Conservation (phyloP, 768 basidiomycete species). For the Amanita muscaria region DNA sequence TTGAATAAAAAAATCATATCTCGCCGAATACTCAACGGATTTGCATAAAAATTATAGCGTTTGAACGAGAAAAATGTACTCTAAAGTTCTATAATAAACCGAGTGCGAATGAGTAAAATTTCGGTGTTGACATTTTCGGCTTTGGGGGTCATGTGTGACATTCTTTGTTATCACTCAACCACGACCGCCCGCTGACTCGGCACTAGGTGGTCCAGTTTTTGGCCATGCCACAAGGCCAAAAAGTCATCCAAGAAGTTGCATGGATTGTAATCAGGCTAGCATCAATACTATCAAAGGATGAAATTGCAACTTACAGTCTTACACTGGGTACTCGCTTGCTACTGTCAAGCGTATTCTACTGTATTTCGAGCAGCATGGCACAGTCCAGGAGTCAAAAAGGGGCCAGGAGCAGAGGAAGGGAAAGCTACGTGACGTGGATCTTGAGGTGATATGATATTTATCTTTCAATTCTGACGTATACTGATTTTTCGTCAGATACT, state of each 20-base stretch:
- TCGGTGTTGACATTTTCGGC: neutral
- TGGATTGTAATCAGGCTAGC: no score
- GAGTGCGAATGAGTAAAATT: neutral
- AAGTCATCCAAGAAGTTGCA: no score
- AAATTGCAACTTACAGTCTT: no score
- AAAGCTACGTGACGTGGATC: neutral
- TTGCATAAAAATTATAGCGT: neutral
- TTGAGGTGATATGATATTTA: no score
- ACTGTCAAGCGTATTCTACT: no score
- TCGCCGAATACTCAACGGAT: no score
- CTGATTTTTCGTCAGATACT: slow-evolving; percentile 12
- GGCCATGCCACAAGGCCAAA: neutral
- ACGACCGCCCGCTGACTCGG: neutral
- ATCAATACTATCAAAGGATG: no score
- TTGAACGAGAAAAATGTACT: neutral
- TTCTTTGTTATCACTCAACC: slow-evolving; percentile 2
- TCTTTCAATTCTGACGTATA: neutral
- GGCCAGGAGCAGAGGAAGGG: slow-evolving; percentile 4
- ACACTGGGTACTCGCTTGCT: no score
- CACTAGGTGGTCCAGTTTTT: slow-evolving; percentile 3
- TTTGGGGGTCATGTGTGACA: slow-evolving; percentile 2
- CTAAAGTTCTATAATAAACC: neutral
- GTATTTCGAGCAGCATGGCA: neutral
- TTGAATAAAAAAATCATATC: no score
- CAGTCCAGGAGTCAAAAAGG: slow-evolving; percentile 1